Percentiles rank a stretch among this genome's conserved stretches.
phyloP scores from a whole-genome alignment of 2,329 filamentous ascomycete species.

The Ophiostoma quercus region DNA sequence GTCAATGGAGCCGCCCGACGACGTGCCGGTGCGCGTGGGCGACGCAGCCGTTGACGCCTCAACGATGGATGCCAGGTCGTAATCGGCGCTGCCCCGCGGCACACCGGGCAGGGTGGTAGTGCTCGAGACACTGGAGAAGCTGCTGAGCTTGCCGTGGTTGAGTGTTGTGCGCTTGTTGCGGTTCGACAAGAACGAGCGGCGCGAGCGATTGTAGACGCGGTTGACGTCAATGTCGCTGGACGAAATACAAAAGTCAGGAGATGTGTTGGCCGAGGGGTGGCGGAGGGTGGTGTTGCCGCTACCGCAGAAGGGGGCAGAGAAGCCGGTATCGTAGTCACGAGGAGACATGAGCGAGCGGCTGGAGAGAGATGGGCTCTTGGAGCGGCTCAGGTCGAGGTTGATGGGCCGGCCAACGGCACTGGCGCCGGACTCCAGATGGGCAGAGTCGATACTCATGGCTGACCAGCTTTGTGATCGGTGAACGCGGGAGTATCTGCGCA shows the following conservation, averaged over 20 bases:
- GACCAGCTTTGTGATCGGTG: conserved; percentile 28
- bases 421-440: conserved; percentile 17
- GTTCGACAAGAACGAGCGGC: conserved; percentile 42
- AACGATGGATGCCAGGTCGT: conserved; percentile 25
- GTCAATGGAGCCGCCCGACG: conserved; percentile 10
- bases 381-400: neutral
- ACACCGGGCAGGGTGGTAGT: neutral
- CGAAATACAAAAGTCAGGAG: conserved; percentile 52
- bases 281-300: conserved; percentile 55
- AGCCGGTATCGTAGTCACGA: conserved; percentile 42
- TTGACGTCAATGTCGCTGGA: conserved; percentile 48
- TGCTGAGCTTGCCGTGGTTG: conserved; percentile 41
- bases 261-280: conserved; percentile 57
- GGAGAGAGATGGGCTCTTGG: conserved; percentile 19
- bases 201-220: conserved; percentile 41
- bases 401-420: neutral
- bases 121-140: neutral
- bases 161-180: conserved; percentile 46
- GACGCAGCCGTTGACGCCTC: conserved; percentile 1
- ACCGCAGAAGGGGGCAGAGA: conserved; percentile 47
- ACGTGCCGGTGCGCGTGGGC: conserved; percentile 19
- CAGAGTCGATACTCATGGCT: conserved; percentile 21
- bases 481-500: conserved; percentile 24
- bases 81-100: neutral
- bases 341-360: conserved; percentile 9